These are phyloP conservation scores for Pilatotrama ljubarskyi DNA, from an alignment of 768 basidiomycete species.

Conservation along the genomic window DNA sequence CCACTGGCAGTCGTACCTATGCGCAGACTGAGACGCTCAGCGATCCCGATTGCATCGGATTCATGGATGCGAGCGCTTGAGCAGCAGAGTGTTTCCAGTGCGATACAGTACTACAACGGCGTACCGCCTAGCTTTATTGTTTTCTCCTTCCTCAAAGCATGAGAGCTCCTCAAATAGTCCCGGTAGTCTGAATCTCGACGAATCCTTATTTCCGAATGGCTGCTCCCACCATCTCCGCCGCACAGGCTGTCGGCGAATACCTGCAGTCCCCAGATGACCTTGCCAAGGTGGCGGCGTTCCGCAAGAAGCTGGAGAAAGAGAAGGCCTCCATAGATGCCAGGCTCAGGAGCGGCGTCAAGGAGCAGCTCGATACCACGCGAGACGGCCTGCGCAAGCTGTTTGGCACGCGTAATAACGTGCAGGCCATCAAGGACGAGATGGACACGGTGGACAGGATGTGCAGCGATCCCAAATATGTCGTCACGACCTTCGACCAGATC, in stretches of 20 bases:
- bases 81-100: too few species aligned
- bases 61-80: too few species aligned
- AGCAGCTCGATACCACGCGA: conserved; percentile 88
- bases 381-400: conserved; percentile 84
- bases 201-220: conserved; percentile 18
- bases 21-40: too few species aligned
- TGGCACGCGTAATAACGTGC: conserved; percentile 73
- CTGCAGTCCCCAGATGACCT: conserved; percentile 94
- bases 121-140: too few species aligned
- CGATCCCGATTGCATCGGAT: too few species aligned
- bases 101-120: too few species aligned
- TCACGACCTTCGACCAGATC: conserved; percentile 93
- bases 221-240: conserved; percentile 61
- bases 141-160: too few species aligned
- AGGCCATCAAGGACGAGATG: conserved; percentile 86
- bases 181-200: not conserved
- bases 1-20: too few species aligned
- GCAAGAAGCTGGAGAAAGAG: conserved; percentile 95
- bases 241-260: conserved; percentile 86
- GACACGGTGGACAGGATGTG: conserved; percentile 73
- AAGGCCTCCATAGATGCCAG: conserved; percentile 91
- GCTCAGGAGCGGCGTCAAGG: conserved; percentile 87
- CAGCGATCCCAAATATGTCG: conserved; percentile 70
- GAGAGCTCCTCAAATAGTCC: too few species aligned
- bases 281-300: conserved; percentile 80